Base-by-base conservation (phyloP, 2,329 filamentous ascomycete genomes). In the Penicillium aurantiogriseum region DNA sequence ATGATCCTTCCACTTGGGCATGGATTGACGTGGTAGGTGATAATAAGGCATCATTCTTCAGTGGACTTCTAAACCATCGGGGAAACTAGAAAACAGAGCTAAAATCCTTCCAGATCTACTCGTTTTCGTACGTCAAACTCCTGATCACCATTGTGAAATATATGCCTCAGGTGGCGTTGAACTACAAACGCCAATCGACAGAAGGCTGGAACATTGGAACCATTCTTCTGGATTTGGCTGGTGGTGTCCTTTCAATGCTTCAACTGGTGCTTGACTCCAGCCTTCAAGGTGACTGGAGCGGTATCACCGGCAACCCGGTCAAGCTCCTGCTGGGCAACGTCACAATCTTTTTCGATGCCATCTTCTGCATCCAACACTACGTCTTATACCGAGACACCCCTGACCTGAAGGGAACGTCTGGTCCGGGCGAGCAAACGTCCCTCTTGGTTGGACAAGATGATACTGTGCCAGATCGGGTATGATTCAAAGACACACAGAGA, bases 291-390 rank as follows among this genome's bases (percentile, higher is more conserved):
- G 91, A 96, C 77, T 97, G 93, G 92, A 89, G 88, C 47, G 94
- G 93, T 23, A 81, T 97, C 57, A 92, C 88, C 0, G 93, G 92
- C 1, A 97, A 97, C 73, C 91, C 92, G 0, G 88, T 94, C 66
- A 99, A 97, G 78, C 86, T 97, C 57, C 86, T 87, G 3, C 81
- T 97, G 42, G 89, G 90, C 15, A 93, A 96, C 69, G 85, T 96
- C 45, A 91, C 88, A 57, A 88, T 97, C 67, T 73, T 90, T 2
- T 97, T 96, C 72, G 93, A 97, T 71, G 62, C 89, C 33, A 80
- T 96, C 48, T 97, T 97, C 71, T 88, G 97, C 51, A 69, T 83
- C 5, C 94, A 99, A 77, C 94, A 97, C 75, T 97, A 92, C 67
- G 78, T 92, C 36, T 74, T 96, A 21, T 97, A 96, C 70, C 74